These are phyloP conservation scores for Cytospora chrysosperma DNA, from an alignment of 2,329 filamentous ascomycete species.

Conservation along the genomic window DNA sequence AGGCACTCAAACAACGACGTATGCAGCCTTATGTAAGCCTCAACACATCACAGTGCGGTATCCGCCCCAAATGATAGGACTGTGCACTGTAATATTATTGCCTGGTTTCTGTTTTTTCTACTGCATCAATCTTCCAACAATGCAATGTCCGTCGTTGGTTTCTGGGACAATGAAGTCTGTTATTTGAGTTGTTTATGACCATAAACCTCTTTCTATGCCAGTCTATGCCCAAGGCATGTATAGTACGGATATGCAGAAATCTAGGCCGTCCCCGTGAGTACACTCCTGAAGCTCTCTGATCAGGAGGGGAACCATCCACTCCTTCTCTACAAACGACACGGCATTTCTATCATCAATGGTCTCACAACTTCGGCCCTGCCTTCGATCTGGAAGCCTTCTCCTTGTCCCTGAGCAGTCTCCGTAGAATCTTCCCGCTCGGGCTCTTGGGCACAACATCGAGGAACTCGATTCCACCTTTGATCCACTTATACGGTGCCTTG, in stretches of 20 bases:
- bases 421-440: conserved; percentile 71
- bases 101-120: background rate
- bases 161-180: too few species aligned
- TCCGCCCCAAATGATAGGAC: conserved; percentile 15
- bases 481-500: conserved; percentile 68
- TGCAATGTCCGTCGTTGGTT: background rate
- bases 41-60: background rate
- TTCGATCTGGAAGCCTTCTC: conserved; percentile 68
- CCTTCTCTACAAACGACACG: background rate
- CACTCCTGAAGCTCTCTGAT: background rate
- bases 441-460: conserved; percentile 70
- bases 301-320: background rate
- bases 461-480: conserved; percentile 63
- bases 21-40: background rate
- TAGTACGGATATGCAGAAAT: background rate
- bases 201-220: background rate
- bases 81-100: conserved; percentile 6
- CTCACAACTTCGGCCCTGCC: conserved; percentile 65
- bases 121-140: background rate
- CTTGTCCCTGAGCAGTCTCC: conserved; percentile 67
- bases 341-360: background rate
- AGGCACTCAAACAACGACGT: background rate
- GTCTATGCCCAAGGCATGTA: background rate
- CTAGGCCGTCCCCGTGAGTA: background rate
- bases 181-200: too few species aligned